phyloP scores from a whole-genome alignment of 2,329 filamentous ascomycete genomes.

The Lachnellula cervina region DNA sequence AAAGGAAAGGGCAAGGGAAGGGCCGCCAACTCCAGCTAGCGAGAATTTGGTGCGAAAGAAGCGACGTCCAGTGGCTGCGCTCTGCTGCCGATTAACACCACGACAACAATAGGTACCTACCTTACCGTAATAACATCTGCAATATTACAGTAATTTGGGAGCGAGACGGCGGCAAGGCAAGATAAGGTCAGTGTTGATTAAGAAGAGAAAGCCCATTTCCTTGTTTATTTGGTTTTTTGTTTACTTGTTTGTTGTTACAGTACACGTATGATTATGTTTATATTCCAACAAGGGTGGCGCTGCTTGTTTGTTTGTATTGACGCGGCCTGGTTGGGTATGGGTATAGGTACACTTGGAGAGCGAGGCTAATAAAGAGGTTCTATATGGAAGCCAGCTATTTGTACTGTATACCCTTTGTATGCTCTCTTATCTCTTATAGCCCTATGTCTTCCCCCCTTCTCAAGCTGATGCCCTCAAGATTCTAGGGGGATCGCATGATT shows the following conservation, averaged over 20 bases:
- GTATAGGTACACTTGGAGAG: too few relatives aligned
- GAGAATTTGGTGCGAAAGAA: slow-evolving; percentile 12
- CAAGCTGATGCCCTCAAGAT: not conserved
- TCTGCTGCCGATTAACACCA: not conserved
- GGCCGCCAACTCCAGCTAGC: slow-evolving; percentile 14
- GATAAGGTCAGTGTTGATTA: not conserved
- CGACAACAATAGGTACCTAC: not conserved
- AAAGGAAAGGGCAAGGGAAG: slow-evolving; percentile 15
- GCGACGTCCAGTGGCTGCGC: slow-evolving; percentile 1
- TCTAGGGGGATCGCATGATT: not conserved
- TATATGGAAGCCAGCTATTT: too few relatives aligned
- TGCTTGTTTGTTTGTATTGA: not conserved
- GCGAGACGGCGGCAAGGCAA: not conserved
- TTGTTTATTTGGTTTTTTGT: too few relatives aligned
- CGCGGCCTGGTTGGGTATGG: not conserved
- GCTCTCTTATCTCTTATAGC: too few relatives aligned
- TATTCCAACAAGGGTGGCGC: not conserved
- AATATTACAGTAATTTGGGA: not conserved
- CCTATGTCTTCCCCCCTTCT: too few relatives aligned
- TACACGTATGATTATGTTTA: not conserved
- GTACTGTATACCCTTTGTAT: too few relatives aligned
- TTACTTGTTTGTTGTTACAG: too few relatives aligned
- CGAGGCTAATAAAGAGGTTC: too few relatives aligned
- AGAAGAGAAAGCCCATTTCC: too few relatives aligned
- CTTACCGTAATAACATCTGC: too few relatives aligned